Percentiles rank a stretch among this genome's conserved stretches.
These are phyloP conservation scores for Blastobotrys americana DNA, from an alignment of 805 yeast species.

Conservation along the genomic window DNA sequence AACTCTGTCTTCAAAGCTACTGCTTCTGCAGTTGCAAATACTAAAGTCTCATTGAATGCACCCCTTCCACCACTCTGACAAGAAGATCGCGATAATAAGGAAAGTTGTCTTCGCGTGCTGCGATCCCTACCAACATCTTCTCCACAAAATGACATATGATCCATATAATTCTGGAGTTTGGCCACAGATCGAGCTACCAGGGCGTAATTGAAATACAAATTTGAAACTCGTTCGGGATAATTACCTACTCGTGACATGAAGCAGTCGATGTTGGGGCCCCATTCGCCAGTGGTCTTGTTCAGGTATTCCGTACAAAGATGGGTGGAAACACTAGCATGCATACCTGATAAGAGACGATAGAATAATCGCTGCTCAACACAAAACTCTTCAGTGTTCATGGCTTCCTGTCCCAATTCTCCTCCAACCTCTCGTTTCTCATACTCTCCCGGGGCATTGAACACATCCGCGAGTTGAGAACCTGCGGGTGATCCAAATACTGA, in stretches of 20 bases:
- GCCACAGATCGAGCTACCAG: constrained; percentile 73
- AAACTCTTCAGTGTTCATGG: constrained; percentile 40
- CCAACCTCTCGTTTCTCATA: constrained; percentile 24
- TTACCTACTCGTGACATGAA: constrained; percentile 89
- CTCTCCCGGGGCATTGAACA: constrained; percentile 18
- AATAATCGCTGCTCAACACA: constrained; percentile 86
- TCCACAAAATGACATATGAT: constrained; percentile 44
- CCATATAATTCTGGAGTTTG: constrained; percentile 51
- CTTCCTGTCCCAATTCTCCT: constrained; percentile 23
- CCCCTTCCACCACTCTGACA: constrained; percentile 12
- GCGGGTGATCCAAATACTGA: constrained; percentile 6
- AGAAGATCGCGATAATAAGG: constrained; percentile 33
- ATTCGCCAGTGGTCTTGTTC: constrained; percentile 61
- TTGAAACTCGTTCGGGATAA: constrained; percentile 80
- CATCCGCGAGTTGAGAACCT: constrained; percentile 16
- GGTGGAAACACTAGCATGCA: constrained; percentile 93
- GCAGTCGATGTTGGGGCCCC: constrained; percentile 74
- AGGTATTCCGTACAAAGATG: constrained; percentile 82
- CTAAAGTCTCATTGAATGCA: constrained; percentile 45
- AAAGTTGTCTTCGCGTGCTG: constrained; percentile 39
- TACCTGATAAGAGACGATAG: constrained; percentile 79
- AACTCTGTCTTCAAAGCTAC: constrained; percentile 70
- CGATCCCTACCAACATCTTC: constrained; percentile 36
- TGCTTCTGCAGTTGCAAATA: constrained; percentile 38
- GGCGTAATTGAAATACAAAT: constrained; percentile 88